These are phyloP conservation scores for Sutorius eximius DNA, from an alignment of 1,284 basidiomycete genomes.

Conservation along the genomic window DNA sequence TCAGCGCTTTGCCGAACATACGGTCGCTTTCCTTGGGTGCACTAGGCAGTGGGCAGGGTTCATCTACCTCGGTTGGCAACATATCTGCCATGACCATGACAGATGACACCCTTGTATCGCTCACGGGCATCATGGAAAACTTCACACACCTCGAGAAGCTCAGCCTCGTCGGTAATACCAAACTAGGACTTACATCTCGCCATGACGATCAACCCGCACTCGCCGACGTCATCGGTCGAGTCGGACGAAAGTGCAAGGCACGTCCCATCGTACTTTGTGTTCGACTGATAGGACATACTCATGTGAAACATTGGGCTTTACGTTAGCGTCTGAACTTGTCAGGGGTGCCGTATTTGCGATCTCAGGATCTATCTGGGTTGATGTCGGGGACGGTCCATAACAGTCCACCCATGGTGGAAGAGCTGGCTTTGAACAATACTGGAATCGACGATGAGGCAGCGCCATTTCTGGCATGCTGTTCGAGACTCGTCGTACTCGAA, in stretches of 20 bases:
- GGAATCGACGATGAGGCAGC: slow-evolving; percentile 57
- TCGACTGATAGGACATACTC: background rate
- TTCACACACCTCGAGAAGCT: slow-evolving; percentile 48
- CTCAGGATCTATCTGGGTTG: slow-evolving; percentile 52
- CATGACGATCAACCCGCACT: slow-evolving; percentile 38
- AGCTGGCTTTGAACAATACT: slow-evolving; percentile 61
- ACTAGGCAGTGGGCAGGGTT: slow-evolving; percentile 51
- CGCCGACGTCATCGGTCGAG: slow-evolving; percentile 46
- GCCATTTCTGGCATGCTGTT: slow-evolving; percentile 53
- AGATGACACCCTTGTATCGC: slow-evolving; percentile 45
- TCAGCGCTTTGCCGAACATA: slow-evolving; percentile 43
- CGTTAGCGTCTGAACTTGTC: slow-evolving; percentile 55
- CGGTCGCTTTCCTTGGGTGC: slow-evolving; percentile 59
- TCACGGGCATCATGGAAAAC: slow-evolving; percentile 44
- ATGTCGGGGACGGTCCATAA: slow-evolving; percentile 36
- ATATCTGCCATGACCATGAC: slow-evolving; percentile 55
- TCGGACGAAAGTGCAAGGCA: slow-evolving; percentile 64
- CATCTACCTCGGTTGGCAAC: slow-evolving; percentile 45
- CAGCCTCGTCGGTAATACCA: slow-evolving; percentile 62
- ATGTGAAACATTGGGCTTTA: slow-evolving; percentile 1
- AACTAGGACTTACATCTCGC: slow-evolving; percentile 46
- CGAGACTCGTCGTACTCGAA: slow-evolving; percentile 46
- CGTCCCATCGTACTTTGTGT: slow-evolving; percentile 1
- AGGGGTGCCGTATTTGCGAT: slow-evolving; percentile 51
- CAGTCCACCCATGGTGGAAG: slow-evolving; percentile 41